Evolutionary conservation across 148 eudicot genomes (phyloP).

Genomic region (Silene latifolia): DNA sequence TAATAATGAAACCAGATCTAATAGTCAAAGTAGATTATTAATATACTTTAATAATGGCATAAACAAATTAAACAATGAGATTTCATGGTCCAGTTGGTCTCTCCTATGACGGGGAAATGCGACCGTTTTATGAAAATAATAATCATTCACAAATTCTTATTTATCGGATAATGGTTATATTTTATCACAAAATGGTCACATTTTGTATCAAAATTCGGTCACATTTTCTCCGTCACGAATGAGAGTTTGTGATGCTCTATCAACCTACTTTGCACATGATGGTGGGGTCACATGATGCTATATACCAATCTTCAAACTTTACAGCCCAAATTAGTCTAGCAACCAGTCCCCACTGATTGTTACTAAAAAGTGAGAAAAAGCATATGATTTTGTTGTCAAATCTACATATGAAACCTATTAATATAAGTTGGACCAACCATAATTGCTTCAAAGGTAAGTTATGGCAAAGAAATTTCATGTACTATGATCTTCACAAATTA

Average conservation of each 20-base stretch:
- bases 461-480: background rate
- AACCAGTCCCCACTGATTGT: constrained; percentile 20
- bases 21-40: constrained; percentile 22
- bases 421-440: constrained; percentile 12
- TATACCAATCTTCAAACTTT: constrained; percentile 21
- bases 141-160: too few relatives aligned
- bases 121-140: too few relatives aligned
- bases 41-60: constrained; percentile 9
- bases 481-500: background rate
- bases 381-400: constrained; percentile 13
- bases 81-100: constrained; percentile 2
- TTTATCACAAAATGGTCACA: too few relatives aligned
- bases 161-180: too few relatives aligned
- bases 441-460: constrained; percentile 29
- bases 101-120: too few relatives aligned
- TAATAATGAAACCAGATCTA: constrained; percentile 18
- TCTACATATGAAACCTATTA: constrained; percentile 7
- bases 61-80: constrained; percentile 17
- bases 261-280: constrained; percentile 20
- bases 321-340: background rate
- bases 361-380: background rate
- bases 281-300: constrained; percentile 24
- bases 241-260: too few relatives aligned
- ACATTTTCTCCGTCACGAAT: too few relatives aligned
- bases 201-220: too few relatives aligned